Conservation (phyloP, 2,329 filamentous ascomycete genomes). For the Aspergillus aculeatus region DNA sequence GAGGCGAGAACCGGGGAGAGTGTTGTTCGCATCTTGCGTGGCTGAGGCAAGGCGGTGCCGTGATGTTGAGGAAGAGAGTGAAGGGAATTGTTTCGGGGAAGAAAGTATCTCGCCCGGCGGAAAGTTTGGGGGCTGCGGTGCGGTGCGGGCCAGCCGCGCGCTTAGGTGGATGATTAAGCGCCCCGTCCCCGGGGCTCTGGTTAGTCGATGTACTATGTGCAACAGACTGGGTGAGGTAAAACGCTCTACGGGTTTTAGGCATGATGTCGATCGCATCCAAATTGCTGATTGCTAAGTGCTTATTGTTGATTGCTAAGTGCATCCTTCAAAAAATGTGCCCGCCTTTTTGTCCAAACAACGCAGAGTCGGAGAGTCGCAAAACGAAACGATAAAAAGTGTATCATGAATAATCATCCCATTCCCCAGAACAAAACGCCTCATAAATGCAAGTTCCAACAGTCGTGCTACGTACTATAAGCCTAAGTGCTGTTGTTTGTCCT, state of each 20-base stretch:
- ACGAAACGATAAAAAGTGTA: constrained; percentile 10
- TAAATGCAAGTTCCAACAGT: constrained; percentile 3
- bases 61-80: constrained; percentile 4
- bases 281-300: too few relatives aligned
- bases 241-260: background rate
- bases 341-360: background rate
- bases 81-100: background rate
- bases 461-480: background rate
- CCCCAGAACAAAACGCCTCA: constrained; percentile 21
- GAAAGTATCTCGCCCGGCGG: constrained; percentile 2
- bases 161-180: constrained; percentile 2
- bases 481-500: background rate
- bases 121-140: constrained; percentile 8
- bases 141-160: constrained; percentile 15
- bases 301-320: too few relatives aligned
- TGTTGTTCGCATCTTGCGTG: constrained; percentile 30
- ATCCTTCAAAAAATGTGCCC: too few relatives aligned
- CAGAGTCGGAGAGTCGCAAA: constrained; percentile 1
- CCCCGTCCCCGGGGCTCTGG: background rate
- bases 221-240: too few relatives aligned
- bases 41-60: constrained; percentile 11
- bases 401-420: constrained; percentile 3
- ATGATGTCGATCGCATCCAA: too few relatives aligned
- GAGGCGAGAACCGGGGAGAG: constrained; percentile 44
- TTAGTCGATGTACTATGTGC: too few relatives aligned